These are phyloP conservation scores for Vigna hirtella DNA, from an alignment of 306 rosid genomes.

Conservation along the genomic window DNA sequence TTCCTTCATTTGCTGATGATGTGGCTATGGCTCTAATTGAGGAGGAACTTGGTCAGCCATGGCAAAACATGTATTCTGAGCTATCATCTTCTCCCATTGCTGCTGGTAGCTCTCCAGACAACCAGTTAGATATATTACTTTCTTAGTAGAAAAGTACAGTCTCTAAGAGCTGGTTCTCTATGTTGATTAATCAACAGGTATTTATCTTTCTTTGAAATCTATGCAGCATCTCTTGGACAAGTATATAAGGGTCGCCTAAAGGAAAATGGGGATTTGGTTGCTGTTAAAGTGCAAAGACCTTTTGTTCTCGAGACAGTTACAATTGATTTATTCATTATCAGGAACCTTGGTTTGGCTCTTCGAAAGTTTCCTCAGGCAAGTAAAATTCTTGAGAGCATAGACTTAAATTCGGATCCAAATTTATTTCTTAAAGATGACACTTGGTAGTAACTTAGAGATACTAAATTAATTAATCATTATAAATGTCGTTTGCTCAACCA, in stretches of 20 bases:
- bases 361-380: constrained; percentile 92
- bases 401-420: constrained; percentile 36
- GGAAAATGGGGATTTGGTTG: constrained; percentile 96
- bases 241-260: constrained; percentile 92
- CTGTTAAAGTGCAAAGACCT: constrained; percentile 99
- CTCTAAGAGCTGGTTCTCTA: constrained; percentile 43
- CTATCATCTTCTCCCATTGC: constrained; percentile 96
- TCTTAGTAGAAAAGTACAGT: constrained; percentile 41
- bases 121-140: constrained; percentile 48
- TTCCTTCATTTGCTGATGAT: constrained; percentile 98
- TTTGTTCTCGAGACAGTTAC: constrained; percentile 98
- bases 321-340: constrained; percentile 79
- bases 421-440: constrained; percentile 1
- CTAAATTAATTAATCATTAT: constrained; percentile 37
- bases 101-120: constrained; percentile 75
- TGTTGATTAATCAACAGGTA: constrained; percentile 35
- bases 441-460: constrained; percentile 34
- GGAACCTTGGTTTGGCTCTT: constrained; percentile 90
- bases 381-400: constrained; percentile 39
- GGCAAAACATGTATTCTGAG: constrained; percentile 89
- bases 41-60: constrained; percentile 98
- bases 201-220: constrained; percentile 47
- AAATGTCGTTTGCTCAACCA: constrained; percentile 31
- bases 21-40: constrained; percentile 95
- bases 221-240: constrained; percentile 98